Percentiles rank a stretch among this genome's conserved stretches.
phyloP scores from a whole-genome alignment of 257 asterid species.

The Petunia secreta region DNA sequence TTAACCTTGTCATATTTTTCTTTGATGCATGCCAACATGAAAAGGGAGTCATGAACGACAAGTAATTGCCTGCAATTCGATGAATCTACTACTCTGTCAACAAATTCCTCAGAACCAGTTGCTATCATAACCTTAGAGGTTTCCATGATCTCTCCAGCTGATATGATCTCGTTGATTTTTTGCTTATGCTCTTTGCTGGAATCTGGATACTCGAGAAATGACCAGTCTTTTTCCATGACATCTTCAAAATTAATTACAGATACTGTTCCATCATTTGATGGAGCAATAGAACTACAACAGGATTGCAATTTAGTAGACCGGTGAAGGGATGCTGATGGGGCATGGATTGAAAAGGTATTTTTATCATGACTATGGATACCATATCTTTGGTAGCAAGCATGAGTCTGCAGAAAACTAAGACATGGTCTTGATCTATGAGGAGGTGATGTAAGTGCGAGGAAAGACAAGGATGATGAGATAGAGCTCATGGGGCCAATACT shows the following conservation, averaged over 20 bases:
- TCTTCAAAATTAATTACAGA: constrained; percentile 61
- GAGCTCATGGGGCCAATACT: constrained; percentile 37
- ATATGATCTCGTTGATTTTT: constrained; percentile 59
- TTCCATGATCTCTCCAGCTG: constrained; percentile 56
- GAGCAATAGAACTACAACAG: constrained; percentile 33
- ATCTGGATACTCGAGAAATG: constrained; percentile 63
- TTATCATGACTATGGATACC: constrained; percentile 17
- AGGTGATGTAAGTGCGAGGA: constrained; percentile 35
- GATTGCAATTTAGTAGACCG: constrained; percentile 30
- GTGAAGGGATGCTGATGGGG: constrained; percentile 32
- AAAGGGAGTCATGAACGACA: constrained; percentile 74
- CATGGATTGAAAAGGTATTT: constrained; percentile 31
- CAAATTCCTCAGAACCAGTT: constrained; percentile 73
- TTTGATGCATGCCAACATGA: constrained; percentile 74
- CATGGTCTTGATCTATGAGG: constrained; percentile 30
- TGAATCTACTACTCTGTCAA: constrained; percentile 60
- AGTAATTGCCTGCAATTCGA: constrained; percentile 61
- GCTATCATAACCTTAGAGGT: constrained; percentile 73
- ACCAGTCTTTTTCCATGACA: constrained; percentile 74
- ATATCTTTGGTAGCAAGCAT: constrained; percentile 21
- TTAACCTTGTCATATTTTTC: constrained; percentile 68
- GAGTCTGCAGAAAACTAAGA: constrained; percentile 23
- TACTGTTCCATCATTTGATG: constrained; percentile 50
- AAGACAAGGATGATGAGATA: constrained; percentile 41
- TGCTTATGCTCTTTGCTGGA: constrained; percentile 47